Base-by-base conservation (phyloP, 2,329 filamentous ascomycete species). In the Mariannaea elegans region DNA sequence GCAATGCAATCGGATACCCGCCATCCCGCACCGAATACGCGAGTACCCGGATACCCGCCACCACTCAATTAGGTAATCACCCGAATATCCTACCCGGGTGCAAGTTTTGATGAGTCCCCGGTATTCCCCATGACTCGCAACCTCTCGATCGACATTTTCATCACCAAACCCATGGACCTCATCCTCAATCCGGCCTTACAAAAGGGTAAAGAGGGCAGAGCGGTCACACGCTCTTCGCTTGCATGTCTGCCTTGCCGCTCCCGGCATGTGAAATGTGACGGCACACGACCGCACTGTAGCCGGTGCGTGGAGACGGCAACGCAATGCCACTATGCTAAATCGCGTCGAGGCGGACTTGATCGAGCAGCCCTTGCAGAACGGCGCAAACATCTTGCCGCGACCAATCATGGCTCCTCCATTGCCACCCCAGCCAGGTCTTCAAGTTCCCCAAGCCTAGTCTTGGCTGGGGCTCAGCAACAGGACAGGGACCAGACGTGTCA, bases 181-280 rank as follows among this genome's bases (percentile, higher is more conserved):
- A 16, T 34, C 14, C 9, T 24, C 23, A 51, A 13, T 19, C 34
- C 21, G 16, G 10, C n/a, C 7, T 19, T 29, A 16, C 21, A 9
- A n/a, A 21, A 8, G 34, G 23, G 23, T 21, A 41, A 8, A 21
- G 31, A 6, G 24, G 24, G 24, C 24, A 27, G 36, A 39, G 45
- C 31, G 2, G 7, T 4, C 14, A 68, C 62, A 8, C 62, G 66
- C 4, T 65, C 66, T 2, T 76, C 73, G 2, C 64, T 80, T 51
- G 83, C 83, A 13, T 86, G 83, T 66, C 78, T 84, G 9, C 78
- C 79, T 24, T 85, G 83, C 59, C 78, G 83, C 18, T 80, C 75
- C 19, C 75, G 81, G 31, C 83, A 85, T 68, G 69, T 84, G 32
- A 84, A 84, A 65, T 86, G 83, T 67, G 81, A 84, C 65, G 82